Evolutionary conservation across 768 basidiomycete genomes (phyloP).

Genomic region (Tylopilus rubrobrunneus): DNA sequence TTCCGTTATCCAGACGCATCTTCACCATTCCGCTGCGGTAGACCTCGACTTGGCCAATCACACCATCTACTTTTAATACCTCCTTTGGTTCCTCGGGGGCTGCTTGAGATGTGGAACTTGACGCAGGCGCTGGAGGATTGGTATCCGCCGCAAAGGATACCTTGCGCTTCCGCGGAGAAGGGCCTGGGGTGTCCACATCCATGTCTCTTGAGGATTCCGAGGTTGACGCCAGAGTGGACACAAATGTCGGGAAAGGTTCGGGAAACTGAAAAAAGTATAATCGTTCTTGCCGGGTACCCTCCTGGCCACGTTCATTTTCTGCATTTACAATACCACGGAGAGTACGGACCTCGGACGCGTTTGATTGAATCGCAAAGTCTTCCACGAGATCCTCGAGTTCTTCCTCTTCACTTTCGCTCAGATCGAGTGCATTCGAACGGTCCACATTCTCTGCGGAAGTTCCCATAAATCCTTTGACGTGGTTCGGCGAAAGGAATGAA

Average conservation of each 20-base stretch:
- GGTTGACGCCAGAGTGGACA: slow-evolving; percentile 32
- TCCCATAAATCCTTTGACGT: slow-evolving; percentile 4
- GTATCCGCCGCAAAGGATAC: slow-evolving; percentile 66
- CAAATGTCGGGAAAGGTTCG: slow-evolving; percentile 74
- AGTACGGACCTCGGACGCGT: slow-evolving; percentile 36
- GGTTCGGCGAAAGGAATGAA: neutral
- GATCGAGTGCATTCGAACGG: slow-evolving; percentile 57
- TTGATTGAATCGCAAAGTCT: slow-evolving; percentile 51
- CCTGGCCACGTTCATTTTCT: slow-evolving; percentile 32
- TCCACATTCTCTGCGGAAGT: slow-evolving; percentile 33
- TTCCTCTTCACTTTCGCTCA: slow-evolving; percentile 73
- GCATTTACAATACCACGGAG: neutral
- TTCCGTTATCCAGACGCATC: slow-evolving; percentile 77
- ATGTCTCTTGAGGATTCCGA: slow-evolving; percentile 30
- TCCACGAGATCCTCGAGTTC: slow-evolving; percentile 76
- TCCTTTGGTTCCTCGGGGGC: slow-evolving; percentile 26
- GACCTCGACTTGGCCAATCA: slow-evolving; percentile 81
- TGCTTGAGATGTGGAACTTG: slow-evolving; percentile 17
- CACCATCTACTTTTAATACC: slow-evolving; percentile 55
- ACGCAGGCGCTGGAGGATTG: slow-evolving; percentile 41
- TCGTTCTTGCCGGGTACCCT: slow-evolving; percentile 52
- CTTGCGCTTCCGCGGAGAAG: slow-evolving; percentile 33
- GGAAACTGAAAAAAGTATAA: slow-evolving; percentile 94
- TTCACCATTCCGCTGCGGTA: slow-evolving; percentile 84
- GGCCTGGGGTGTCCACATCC: slow-evolving; percentile 32